Base-by-base conservation (phyloP, 495 filamentous ascomycete species). In the Aspergillus affinis region DNA sequence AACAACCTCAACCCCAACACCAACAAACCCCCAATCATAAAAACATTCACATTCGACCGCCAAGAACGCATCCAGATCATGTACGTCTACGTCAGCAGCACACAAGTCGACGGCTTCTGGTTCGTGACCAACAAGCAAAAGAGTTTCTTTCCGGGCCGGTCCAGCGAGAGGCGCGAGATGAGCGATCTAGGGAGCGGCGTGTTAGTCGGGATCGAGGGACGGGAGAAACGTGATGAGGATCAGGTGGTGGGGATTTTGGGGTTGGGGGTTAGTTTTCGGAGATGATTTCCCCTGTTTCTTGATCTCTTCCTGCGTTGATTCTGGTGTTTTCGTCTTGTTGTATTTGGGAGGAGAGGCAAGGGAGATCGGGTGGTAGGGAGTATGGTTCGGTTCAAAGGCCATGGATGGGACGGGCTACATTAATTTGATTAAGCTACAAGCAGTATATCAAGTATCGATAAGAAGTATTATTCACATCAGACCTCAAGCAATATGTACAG, bases 41-140 rank as follows among this genome's bases (percentile, higher is more conserved):
- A 52, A 29, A 29, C 19, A 17, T 52, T 52, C 50, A 7, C 20
- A 8, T 52, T 52, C 27, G 20, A 29, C 17, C 21, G 27, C 17
- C 20, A 27, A n/a, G 50, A 52, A 29, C 19, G 50, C 17, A 52
- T 52, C 50, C 50, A 52, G 26, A 52, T 52, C 26, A 52, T 52
- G 50, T 52, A 52, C 15, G 26, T 52, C 8, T 52, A 52, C 27
- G 50, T 27, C 21, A 23, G 47, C 6, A 13, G 17, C 17, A 27
- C 21, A 1, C 20, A 27, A 9, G 50, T 52, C 6, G 50, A 52
- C 4, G 50, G 50, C 0, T 52, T 52, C 20, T 52, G 50, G 50
- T 52, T 52, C 27, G 50, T 52, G 9, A 52, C 50, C 6, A 27
- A 52, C 27, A 27, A 21, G 26, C 50, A 52, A 23, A 52, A 27